A percentile compares a stretch with the other conserved stretches of the same genome.
Evolutionary conservation across 2,329 filamentous ascomycete species (phyloP).

Genomic region (Achaetomium macrosporum): DNA sequence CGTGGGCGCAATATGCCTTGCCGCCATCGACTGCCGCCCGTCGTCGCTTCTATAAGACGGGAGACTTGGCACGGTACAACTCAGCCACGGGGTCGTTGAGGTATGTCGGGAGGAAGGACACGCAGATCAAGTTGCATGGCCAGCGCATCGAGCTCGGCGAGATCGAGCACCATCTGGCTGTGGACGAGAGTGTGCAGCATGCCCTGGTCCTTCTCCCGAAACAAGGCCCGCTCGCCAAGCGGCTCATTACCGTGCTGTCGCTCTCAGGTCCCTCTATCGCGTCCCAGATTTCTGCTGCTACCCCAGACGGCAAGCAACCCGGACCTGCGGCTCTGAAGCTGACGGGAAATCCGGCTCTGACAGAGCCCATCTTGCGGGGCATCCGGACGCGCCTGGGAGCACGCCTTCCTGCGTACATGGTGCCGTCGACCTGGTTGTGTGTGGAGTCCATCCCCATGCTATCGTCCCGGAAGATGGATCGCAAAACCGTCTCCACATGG

Average conservation of each 20-base stretch:
- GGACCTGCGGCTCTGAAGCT: not conserved
- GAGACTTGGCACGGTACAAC: conserved; percentile 32
- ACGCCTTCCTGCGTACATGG: conserved; percentile 34
- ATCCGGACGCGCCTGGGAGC: conserved; percentile 29
- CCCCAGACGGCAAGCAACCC: conserved; percentile 5
- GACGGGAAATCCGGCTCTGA: not conserved
- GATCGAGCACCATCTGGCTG: conserved; percentile 36
- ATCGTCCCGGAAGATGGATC: conserved; percentile 28
- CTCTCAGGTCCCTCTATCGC: not conserved
- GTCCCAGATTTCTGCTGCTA: too few relatives aligned
- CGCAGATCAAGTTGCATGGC: conserved; percentile 24
- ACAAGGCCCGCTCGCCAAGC: conserved; percentile 23
- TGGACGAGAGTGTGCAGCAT: conserved; percentile 1
- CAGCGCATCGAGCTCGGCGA: conserved; percentile 33
- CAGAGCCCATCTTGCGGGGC: conserved; percentile 17
- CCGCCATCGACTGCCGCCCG: not conserved
- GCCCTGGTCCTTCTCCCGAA: conserved; percentile 19
- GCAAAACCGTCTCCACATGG: conserved; percentile 34
- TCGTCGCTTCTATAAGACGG: conserved; percentile 38
- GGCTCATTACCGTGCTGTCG: conserved; percentile 28
- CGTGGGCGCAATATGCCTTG: conserved; percentile 29
- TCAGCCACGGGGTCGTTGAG: conserved; percentile 6
- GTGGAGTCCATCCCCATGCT: conserved; percentile 16
- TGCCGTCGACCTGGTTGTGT: conserved; percentile 30
- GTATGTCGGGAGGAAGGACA: conserved; percentile 24